Evolutionary conservation across 1,284 basidiomycete genomes (phyloP).

Genomic region (Boletellus deceptivus): DNA sequence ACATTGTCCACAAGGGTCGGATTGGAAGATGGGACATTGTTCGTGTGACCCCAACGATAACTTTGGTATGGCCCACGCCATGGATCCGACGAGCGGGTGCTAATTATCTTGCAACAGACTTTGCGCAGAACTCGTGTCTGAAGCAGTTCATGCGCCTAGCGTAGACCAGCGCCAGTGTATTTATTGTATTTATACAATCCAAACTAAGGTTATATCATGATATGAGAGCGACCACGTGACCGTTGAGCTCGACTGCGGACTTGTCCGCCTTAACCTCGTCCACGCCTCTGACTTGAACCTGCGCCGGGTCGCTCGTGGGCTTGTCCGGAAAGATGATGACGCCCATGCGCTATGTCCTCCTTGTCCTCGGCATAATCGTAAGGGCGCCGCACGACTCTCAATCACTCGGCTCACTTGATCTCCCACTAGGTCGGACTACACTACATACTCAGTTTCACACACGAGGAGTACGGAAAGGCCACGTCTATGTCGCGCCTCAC

Average conservation of each 20-base stretch:
- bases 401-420: constrained; percentile 7
- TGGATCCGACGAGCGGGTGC: background rate
- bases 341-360: constrained; percentile 69
- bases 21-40: constrained; percentile 48
- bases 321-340: constrained; percentile 64
- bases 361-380: constrained; percentile 66
- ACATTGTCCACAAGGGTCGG: constrained; percentile 58
- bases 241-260: constrained; percentile 6
- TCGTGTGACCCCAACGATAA: constrained; percentile 47
- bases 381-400: constrained; percentile 24
- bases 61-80: constrained; percentile 42
- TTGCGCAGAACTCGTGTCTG: constrained; percentile 45
- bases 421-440: constrained; percentile 60
- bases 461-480: constrained; percentile 64
- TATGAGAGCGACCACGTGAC: constrained; percentile 13
- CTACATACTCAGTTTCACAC: constrained; percentile 68
- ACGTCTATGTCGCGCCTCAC: constrained; percentile 59
- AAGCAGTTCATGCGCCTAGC: constrained; percentile 34
- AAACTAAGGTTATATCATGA: background rate
- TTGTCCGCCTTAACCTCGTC: background rate
- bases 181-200: background rate
- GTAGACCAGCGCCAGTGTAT: constrained; percentile 13
- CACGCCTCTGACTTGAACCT: background rate
- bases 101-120: constrained; percentile 39
- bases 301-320: background rate